Conservation (phyloP, 139 green algal species). For the Nannochloris sp. region DNA sequence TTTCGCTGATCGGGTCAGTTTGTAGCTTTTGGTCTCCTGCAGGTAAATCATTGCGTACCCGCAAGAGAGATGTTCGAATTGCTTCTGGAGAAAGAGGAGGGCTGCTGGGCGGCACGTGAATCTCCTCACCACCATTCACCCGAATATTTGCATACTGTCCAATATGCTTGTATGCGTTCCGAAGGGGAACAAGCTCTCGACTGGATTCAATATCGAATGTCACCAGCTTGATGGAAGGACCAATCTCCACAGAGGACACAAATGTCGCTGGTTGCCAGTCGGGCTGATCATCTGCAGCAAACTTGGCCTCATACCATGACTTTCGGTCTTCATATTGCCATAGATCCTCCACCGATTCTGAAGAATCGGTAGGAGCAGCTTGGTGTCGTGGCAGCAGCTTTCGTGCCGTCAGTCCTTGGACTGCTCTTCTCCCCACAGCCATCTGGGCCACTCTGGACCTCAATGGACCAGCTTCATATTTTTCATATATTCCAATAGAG, state of each 20-base stretch:
- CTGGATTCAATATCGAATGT: slow-evolving; percentile 60
- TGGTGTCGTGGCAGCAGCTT: neutral
- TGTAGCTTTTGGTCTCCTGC: slow-evolving; percentile 54
- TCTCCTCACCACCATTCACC: slow-evolving; percentile 48
- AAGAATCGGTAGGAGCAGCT: neutral
- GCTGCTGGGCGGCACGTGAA: slow-evolving; percentile 4
- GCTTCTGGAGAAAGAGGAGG: slow-evolving; percentile 31
- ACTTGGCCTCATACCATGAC: slow-evolving; percentile 18
- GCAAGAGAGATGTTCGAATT: slow-evolving; percentile 47
- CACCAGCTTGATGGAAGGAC: slow-evolving; percentile 33
- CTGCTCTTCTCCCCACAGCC: too few relatives aligned
- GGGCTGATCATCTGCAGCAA: slow-evolving; percentile 41
- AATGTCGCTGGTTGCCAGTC: slow-evolving; percentile 61
- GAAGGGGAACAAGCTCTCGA: slow-evolving; percentile 63
- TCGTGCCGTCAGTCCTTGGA: neutral
- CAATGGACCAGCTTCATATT: too few relatives aligned
- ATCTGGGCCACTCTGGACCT: too few relatives aligned
- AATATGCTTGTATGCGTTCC: slow-evolving; percentile 61
- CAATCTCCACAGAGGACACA: slow-evolving; percentile 24
- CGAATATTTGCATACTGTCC: slow-evolving; percentile 51
- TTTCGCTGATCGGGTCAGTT: slow-evolving; percentile 15
- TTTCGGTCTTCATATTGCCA: slow-evolving; percentile 24
- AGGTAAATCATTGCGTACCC: slow-evolving; percentile 54
- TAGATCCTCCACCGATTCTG: slow-evolving; percentile 11
- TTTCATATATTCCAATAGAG: too few relatives aligned